phyloP scores from a whole-genome alignment of 2,329 filamentous ascomycete genomes.

The Cladosporium sp. region DNA sequence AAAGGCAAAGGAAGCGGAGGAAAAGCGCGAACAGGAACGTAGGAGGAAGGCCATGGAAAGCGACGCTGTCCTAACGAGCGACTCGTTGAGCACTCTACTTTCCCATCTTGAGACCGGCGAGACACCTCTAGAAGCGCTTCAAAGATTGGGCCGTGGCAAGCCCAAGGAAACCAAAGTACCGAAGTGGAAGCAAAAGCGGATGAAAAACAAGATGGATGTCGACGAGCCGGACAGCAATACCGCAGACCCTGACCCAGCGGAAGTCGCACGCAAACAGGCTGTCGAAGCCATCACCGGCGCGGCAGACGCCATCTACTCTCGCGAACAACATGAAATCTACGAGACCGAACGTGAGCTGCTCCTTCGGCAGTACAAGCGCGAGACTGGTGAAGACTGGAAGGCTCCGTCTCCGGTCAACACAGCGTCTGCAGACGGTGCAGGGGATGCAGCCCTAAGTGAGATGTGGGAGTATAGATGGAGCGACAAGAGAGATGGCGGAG shows the following conservation, averaged over 20 bases:
- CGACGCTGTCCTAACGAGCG: conserved; percentile 71
- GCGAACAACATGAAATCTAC: conserved; percentile 88
- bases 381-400: conserved; percentile 86
- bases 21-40: conserved; percentile 77
- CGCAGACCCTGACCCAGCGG: conserved; percentile 62
- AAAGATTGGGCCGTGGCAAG: conserved; percentile 62
- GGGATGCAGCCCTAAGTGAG: conserved; percentile 28
- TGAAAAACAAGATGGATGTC: conserved; percentile 68
- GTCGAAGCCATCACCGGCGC: conserved; percentile 86
- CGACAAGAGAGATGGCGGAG: conserved; percentile 78
- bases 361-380: conserved; percentile 77
- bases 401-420: conserved; percentile 37
- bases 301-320: conserved; percentile 79
- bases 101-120: conserved; percentile 74
- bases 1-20: conserved; percentile 80
- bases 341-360: conserved; percentile 83
- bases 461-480: conserved; percentile 95
- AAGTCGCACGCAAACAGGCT: conserved; percentile 67
- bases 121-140: conserved; percentile 84
- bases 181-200: conserved; percentile 63
- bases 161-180: conserved; percentile 59
- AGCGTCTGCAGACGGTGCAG: conserved; percentile 8
- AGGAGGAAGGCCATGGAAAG: conserved; percentile 71
- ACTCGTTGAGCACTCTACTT: conserved; percentile 75
- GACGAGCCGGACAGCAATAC: conserved; percentile 47